These are phyloP conservation scores for Blepharisma stoltei DNA, from an alignment of 73 alveolate species.

Conservation along the genomic window DNA sequence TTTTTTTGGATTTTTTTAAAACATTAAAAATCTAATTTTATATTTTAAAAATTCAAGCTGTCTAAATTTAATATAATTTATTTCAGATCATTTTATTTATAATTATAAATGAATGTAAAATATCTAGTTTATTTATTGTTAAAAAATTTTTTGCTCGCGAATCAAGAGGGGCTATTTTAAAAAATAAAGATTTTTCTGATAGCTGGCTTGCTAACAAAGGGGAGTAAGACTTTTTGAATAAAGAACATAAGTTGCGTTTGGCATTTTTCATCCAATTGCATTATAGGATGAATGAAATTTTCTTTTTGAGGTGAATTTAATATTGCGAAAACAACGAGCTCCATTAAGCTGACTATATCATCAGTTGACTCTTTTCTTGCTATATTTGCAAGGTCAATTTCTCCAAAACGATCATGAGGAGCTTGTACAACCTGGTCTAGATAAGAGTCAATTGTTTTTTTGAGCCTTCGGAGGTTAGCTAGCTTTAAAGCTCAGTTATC, in stretches of 20 bases:
- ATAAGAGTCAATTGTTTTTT: slow-evolving; percentile 18
- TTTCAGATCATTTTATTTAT: no score
- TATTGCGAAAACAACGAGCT: slow-evolving; percentile 22
- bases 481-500: slow-evolving; percentile 27
- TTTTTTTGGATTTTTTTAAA: no score
- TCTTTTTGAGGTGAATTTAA: slow-evolving; percentile 22
- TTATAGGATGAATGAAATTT: background rate
- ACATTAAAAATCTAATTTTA: no score
- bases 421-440: background rate
- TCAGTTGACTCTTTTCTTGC: slow-evolving; percentile 23
- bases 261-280: slow-evolving; percentile 8
- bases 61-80: no score
- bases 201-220: no score
- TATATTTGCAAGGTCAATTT: background rate
- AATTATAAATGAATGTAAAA: no score
- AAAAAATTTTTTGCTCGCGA: no score
- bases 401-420: slow-evolving; percentile 10
- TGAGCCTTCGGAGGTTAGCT: slow-evolving; percentile 25
- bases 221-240: slow-evolving; percentile 12
- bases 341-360: slow-evolving; percentile 1
- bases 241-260: background rate
- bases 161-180: no score
- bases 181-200: no score
- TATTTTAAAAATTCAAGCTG: no score
- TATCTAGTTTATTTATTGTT: no score